Evolutionary conservation across 306 rosid genomes (phyloP).

Genomic region (Trichosanthes cucumerina): DNA sequence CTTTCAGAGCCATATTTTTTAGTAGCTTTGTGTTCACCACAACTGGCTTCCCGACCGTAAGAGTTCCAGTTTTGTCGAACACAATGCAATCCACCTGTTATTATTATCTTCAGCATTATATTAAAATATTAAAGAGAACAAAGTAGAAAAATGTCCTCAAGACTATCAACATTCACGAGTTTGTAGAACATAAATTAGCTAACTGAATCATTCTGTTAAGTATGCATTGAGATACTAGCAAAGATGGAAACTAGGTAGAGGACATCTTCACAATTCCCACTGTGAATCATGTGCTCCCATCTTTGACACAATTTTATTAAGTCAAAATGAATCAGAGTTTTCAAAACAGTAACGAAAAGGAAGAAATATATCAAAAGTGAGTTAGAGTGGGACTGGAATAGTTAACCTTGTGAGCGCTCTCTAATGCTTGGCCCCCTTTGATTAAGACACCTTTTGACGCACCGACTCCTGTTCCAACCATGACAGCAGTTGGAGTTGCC

Average conservation of each 20-base stretch:
- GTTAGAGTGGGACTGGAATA: background rate
- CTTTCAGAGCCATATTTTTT: constrained; percentile 21
- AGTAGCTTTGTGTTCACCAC: constrained; percentile 49
- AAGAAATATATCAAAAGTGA: background rate
- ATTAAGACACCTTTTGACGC: constrained; percentile 82
- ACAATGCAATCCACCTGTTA: constrained; percentile 70
- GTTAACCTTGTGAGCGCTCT: constrained; percentile 70
- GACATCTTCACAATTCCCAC: background rate
- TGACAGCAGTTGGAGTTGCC: constrained; percentile 88
- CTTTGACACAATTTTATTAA: background rate
- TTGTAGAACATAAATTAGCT: background rate
- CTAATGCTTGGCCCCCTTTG: constrained; percentile 89
- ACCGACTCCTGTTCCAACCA: constrained; percentile 95
- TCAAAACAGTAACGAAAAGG: background rate
- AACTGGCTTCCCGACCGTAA: constrained; percentile 70
- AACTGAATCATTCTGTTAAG: background rate
- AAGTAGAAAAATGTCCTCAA: background rate
- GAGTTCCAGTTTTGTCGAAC: constrained; percentile 89
- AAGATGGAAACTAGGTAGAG: background rate
- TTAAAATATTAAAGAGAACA: background rate
- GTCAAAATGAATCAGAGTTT: background rate
- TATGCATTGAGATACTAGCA: background rate
- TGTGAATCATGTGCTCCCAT: background rate
- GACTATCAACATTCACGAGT: background rate
- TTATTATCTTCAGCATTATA: background rate